These are phyloP conservation scores for Alternaria sp. DNA, from an alignment of 2,329 filamentous ascomycete genomes.

Conservation along the genomic window DNA sequence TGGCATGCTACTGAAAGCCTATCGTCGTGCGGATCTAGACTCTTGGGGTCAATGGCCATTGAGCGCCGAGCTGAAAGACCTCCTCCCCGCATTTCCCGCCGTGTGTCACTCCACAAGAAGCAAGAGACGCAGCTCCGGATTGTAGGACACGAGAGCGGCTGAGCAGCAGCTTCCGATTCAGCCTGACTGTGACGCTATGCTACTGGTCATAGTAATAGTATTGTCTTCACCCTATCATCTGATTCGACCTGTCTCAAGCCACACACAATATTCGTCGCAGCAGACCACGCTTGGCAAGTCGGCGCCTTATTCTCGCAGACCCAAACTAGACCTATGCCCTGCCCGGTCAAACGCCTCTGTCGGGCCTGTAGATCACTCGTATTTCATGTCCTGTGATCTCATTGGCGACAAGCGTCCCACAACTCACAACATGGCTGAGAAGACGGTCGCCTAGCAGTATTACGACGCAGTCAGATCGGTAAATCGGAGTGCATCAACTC, in stretches of 20 bases:
- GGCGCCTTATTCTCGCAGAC: conserved; percentile 15
- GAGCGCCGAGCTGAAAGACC: conserved; percentile 24
- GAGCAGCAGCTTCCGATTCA: conserved; percentile 26
- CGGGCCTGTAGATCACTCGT: conserved; percentile 30
- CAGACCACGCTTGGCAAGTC: conserved; percentile 19
- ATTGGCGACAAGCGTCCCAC: conserved; percentile 41
- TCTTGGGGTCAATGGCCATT: conserved; percentile 22
- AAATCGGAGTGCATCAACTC: conserved; percentile 22
- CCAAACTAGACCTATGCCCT: conserved; percentile 3
- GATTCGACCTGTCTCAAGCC: conserved; percentile 13
- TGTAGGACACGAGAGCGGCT: conserved; percentile 24
- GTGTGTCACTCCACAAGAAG: conserved; percentile 30
- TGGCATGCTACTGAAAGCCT: conserved; percentile 10
- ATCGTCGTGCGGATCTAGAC: conserved; percentile 19
- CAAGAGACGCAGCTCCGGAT: conserved; percentile 20
- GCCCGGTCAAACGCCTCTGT: conserved; percentile 22
- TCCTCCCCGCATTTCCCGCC: conserved; percentile 29
- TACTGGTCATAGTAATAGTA: conserved; percentile 15
- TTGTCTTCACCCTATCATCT: background rate
- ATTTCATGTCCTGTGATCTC: conserved; percentile 22
- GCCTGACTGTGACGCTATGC: conserved; percentile 11
- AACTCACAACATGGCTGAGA: conserved; percentile 37
- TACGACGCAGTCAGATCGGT: conserved; percentile 39
- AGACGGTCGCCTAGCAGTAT: conserved; percentile 31
- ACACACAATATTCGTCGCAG: conserved; percentile 17